phyloP scores from a whole-genome alignment of 2,329 filamentous ascomycete genomes.

The Lachnellula suecica region DNA sequence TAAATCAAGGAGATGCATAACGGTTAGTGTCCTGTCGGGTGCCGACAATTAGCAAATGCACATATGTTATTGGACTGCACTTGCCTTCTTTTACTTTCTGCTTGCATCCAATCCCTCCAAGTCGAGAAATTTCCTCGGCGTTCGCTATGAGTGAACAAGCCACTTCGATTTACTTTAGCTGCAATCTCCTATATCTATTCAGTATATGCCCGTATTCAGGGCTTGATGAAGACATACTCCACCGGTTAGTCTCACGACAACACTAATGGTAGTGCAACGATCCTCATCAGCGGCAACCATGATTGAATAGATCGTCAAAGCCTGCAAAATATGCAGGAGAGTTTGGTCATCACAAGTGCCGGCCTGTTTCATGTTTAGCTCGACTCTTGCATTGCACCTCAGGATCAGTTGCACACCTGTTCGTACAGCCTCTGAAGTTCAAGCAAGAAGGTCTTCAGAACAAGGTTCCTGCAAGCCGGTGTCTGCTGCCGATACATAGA shows the following conservation, averaged over 20 bases:
- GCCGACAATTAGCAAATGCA: neutral
- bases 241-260: conserved; percentile 8
- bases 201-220: neutral
- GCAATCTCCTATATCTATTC: conserved; percentile 10
- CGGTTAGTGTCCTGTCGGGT: conserved; percentile 10
- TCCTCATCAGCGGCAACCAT: conserved; percentile 11
- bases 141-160: conserved; percentile 1
- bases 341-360: conserved; percentile 8
- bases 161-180: neutral
- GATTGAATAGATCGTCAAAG: conserved; percentile 16
- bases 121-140: conserved; percentile 5
- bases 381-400: no score
- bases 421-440: conserved; percentile 15
- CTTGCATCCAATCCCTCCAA: conserved; percentile 13
- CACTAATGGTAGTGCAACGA: conserved; percentile 3
- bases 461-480: conserved; percentile 2
- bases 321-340: conserved; percentile 12
- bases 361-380: conserved; percentile 7
- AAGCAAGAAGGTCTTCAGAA: conserved; percentile 15
- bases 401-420: conserved; percentile 13
- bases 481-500: conserved; percentile 13
- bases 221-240: conserved; percentile 7
- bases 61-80: neutral
- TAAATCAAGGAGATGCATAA: conserved; percentile 11
- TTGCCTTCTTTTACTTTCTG: conserved; percentile 15